Percentiles rank a stretch among this genome's conserved stretches.
These are phyloP conservation scores for Eutypa lata DNA, from an alignment of 2,329 filamentous ascomycete genomes.

Conservation along the genomic window DNA sequence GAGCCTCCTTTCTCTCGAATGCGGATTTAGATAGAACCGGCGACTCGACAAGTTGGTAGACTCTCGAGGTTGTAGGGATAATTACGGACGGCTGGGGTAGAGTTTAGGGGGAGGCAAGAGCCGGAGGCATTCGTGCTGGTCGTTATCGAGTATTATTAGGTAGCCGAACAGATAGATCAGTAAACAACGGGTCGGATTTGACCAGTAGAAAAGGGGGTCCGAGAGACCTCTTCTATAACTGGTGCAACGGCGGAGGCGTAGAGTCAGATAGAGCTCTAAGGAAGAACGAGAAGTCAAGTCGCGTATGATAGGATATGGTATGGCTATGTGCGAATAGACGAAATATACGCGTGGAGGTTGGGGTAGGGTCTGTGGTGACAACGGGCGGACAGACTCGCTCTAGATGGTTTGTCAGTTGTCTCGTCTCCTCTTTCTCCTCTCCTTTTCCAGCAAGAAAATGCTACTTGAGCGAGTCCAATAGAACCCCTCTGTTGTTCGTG, in stretches of 20 bases:
- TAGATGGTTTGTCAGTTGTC: not conserved
- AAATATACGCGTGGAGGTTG: not conserved
- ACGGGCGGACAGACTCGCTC: no score
- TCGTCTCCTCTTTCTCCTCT: not conserved
- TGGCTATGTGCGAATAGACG: no score
- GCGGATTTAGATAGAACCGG: not conserved
- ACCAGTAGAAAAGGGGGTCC: slow-evolving; percentile 14
- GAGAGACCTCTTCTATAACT: not conserved
- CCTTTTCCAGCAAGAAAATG: not conserved
- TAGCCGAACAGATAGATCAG: slow-evolving; percentile 15
- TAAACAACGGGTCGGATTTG: slow-evolving; percentile 13
- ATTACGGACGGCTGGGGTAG: slow-evolving; percentile 8
- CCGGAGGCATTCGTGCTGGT: slow-evolving; percentile 26
- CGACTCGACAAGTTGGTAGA: slow-evolving; percentile 7
- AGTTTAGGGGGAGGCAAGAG: slow-evolving; percentile 20
- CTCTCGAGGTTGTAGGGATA: slow-evolving; percentile 5
- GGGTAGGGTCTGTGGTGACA: not conserved
- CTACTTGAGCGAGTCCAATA: not conserved
- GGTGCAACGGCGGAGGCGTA: not conserved
- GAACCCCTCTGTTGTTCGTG: not conserved
- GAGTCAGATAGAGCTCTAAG: not conserved
- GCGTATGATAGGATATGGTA: no score
- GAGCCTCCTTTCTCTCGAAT: slow-evolving; percentile 21
- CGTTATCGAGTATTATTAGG: slow-evolving; percentile 13
- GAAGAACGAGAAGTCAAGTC: not conserved